These are phyloP conservation scores for Sophora flavescens DNA, from an alignment of 306 rosid species.

Conservation along the genomic window DNA sequence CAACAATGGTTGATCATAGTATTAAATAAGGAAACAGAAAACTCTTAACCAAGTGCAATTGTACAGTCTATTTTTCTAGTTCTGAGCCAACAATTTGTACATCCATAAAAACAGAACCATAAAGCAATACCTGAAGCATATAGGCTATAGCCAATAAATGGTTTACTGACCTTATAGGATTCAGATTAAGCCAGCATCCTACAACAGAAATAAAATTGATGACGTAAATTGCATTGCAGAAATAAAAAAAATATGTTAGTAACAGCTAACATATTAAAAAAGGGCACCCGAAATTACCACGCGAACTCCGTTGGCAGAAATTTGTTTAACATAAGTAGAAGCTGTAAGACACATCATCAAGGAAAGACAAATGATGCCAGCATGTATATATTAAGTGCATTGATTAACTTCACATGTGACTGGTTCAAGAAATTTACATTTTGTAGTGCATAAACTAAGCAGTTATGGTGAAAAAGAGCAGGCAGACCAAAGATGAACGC, in stretches of 20 bases:
- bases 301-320: constrained; percentile 49
- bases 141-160: constrained; percentile 3
- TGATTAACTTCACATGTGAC: no score
- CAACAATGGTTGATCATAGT: no score
- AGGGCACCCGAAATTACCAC: constrained; percentile 53
- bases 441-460: no score
- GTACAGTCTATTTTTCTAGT: no score
- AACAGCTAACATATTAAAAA: not conserved
- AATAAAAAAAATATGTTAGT: not conserved
- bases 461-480: no score
- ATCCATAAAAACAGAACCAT: not conserved
- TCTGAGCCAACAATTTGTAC: no score
- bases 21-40: no score
- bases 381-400: no score
- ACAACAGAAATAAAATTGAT: constrained; percentile 32
- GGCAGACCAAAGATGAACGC: no score
- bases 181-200: constrained; percentile 59
- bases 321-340: constrained; percentile 49
- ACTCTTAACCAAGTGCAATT: no score
- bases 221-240: constrained; percentile 28
- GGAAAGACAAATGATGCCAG: not conserved
- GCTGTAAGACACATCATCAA: constrained; percentile 11
- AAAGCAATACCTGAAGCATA: constrained; percentile 32
- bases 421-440: no score
- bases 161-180: constrained; percentile 62